These are phyloP conservation scores for Xylaria sp. DNA, from an alignment of 2,329 filamentous ascomycete species.

Conservation along the genomic window DNA sequence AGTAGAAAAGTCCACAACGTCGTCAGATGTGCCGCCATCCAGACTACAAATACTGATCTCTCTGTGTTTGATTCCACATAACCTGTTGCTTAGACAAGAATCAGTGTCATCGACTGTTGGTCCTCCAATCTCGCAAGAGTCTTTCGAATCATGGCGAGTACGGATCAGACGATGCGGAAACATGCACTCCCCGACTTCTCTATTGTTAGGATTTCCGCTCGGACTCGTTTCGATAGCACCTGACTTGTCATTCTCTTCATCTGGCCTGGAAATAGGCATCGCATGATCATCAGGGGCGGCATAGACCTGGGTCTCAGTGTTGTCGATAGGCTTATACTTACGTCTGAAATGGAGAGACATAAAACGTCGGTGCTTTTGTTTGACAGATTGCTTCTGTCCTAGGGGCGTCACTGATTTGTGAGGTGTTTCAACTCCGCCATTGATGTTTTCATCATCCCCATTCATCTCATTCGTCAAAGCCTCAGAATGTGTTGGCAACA, in stretches of 20 bases:
- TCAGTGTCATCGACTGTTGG: constrained; percentile 1
- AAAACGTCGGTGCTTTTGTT: constrained; percentile 21
- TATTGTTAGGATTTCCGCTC: constrained; percentile 24
- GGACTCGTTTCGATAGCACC: constrained; percentile 15
- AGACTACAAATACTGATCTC: constrained; percentile 29
- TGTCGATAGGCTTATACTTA: constrained; percentile 5
- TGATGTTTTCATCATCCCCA: constrained; percentile 12
- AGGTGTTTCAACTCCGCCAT: constrained; percentile 15
- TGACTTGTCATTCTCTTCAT: constrained; percentile 22
- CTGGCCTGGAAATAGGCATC: constrained; percentile 23
- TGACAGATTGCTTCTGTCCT: constrained; percentile 14
- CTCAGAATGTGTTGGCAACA: neutral
- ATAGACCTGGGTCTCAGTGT: constrained; percentile 8
- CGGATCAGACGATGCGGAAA: constrained; percentile 29
- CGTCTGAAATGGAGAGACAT: constrained; percentile 16
- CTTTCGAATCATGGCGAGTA: constrained; percentile 25
- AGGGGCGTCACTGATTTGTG: constrained; percentile 9
- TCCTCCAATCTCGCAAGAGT: constrained; percentile 7
- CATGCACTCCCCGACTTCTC: constrained; percentile 30
- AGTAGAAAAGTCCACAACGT: constrained; percentile 26
- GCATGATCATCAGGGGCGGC: constrained; percentile 15
- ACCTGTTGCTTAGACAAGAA: constrained; percentile 5
- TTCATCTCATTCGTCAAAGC: constrained; percentile 14
- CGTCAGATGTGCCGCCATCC: constrained; percentile 29
- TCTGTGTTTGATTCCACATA: constrained; percentile 10